Base-by-base conservation (phyloP, 352 stramenopile species). In the Thalassiosira exigua region DNA sequence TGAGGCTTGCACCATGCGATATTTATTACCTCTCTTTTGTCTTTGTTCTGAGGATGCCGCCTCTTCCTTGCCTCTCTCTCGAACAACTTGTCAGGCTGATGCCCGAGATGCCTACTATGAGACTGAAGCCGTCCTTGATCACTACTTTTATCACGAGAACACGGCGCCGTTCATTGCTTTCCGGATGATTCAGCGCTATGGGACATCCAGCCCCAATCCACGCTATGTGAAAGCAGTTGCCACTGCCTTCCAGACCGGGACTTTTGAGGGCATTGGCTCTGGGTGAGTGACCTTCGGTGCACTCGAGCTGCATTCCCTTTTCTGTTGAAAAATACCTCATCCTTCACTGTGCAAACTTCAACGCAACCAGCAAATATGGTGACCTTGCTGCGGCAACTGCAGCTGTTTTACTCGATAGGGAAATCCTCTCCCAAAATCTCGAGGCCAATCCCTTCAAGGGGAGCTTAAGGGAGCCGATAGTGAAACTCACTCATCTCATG, bases 91-190 rank as follows among this genome's bases (percentile, higher is more conserved):
- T 1, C 52, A 83, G 69, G 67, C 81, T 21, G 66, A 65, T 54
- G 52, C 30, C 24, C 50, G 81, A 21, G 87, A 93, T 67, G 83
- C 84, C 26, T 22, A 69, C 1, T 82, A 84, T 54, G 89, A 94
- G 61, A 93, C 84, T 22, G 86, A 94, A 24, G 89, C 89, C 27
- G 80, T 72, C 1, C 64, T 93, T 41, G 76, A 88, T 58, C 76
- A 88, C 72, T 87, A 87, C 57, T 73, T 87, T 29, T 75, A 87
- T 50, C 88, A 93, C 72, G 62, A 81, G 24, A 95, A 93, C 44
- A 85, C 75, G n/a, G 81, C 88, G 41, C 86, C 90, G 22, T 94
- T 94, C 65, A 51, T 95, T 42, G 69, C 85, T 21, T 51, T 68
- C 12, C 66, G 78, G 22, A 65, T 95, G 21, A 90, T 93, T 52